phyloP scores from a whole-genome alignment of 345 rosid species.

The Syzygium grande region DNA sequence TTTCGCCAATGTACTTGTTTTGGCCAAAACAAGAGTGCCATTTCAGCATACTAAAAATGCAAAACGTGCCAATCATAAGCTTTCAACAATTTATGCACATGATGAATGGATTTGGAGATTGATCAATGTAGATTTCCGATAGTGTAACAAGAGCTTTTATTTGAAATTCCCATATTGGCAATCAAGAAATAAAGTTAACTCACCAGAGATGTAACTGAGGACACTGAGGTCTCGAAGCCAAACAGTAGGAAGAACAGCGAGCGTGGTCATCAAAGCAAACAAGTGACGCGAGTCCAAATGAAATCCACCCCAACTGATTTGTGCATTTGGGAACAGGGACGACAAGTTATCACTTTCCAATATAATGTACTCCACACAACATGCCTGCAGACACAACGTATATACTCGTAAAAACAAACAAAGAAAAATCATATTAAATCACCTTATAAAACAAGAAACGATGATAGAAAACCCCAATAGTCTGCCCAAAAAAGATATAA shows the following conservation, averaged over 20 bases:
- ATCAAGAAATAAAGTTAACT: background rate
- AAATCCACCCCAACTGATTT: constrained; percentile 47
- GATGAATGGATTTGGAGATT: background rate
- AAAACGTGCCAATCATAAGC: background rate
- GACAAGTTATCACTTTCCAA: constrained; percentile 86
- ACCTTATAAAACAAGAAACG: background rate
- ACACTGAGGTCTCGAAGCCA: constrained; percentile 89
- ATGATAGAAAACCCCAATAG: background rate
- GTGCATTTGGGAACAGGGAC: constrained; percentile 78
- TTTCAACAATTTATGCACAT: background rate
- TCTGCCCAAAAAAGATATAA: background rate
- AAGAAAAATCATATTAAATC: background rate
- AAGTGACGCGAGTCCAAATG: constrained; percentile 48
- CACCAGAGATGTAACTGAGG: constrained; percentile 88
- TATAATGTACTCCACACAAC: constrained; percentile 84
- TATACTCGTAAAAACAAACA: background rate
- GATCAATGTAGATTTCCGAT: background rate
- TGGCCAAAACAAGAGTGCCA: background rate
- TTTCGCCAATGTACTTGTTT: background rate
- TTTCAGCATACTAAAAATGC: background rate
- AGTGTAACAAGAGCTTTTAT: background rate
- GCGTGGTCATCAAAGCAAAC: constrained; percentile 59
- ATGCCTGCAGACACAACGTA: constrained; percentile 50
- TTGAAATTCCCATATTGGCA: background rate
- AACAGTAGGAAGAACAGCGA: constrained; percentile 82